A percentile compares a stretch with the other conserved stretches of the same genome.
These are phyloP conservation scores for Sordaria brevicollis DNA, from an alignment of 495 filamentous ascomycete genomes.

Conservation along the genomic window DNA sequence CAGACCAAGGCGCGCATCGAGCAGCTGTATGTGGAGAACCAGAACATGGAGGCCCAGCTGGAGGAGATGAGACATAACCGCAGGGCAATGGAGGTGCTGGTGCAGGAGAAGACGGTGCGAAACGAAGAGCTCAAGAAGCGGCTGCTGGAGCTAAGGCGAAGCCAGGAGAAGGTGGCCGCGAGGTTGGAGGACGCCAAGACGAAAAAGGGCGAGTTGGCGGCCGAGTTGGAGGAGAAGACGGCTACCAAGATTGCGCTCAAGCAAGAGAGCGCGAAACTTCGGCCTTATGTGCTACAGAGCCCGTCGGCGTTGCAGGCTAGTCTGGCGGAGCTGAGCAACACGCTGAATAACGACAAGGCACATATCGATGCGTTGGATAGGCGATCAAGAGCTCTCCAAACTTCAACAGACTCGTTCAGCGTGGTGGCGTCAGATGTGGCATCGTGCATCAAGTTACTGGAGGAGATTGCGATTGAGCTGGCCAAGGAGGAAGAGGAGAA, in stretches of 20 bases:
- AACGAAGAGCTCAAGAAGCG: constrained; percentile 78
- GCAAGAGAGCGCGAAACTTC: constrained; percentile 77
- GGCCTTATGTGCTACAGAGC: constrained; percentile 83
- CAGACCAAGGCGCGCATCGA: constrained; percentile 78
- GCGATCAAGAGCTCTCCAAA: constrained; percentile 79
- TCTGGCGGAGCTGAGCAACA: constrained; percentile 71
- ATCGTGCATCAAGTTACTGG: constrained; percentile 75
- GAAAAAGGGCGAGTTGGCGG: constrained; percentile 61
- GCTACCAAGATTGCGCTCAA: constrained; percentile 45
- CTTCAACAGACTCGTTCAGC: constrained; percentile 77
- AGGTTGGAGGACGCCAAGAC: constrained; percentile 64
- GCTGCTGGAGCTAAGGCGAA: constrained; percentile 62
- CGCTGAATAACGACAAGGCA: constrained; percentile 61
- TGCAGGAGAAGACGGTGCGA: constrained; percentile 68
- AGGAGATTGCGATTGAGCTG: constrained; percentile 75
- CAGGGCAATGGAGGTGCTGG: constrained; percentile 64
- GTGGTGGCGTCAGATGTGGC: constrained; percentile 75
- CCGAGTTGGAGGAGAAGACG: constrained; percentile 69
- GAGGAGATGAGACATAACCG: constrained; percentile 69
- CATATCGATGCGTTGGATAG: constrained; percentile 82
- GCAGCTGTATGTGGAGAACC: constrained; percentile 73
- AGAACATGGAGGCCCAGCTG: constrained; percentile 70
- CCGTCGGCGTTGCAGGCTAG: constrained; percentile 71
- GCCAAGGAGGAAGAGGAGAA: constrained; percentile 85
- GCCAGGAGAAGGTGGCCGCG: constrained; percentile 68